phyloP scores from a whole-genome alignment of 2,329 filamentous ascomycete genomes.

The Juglanconis sp. region DNA sequence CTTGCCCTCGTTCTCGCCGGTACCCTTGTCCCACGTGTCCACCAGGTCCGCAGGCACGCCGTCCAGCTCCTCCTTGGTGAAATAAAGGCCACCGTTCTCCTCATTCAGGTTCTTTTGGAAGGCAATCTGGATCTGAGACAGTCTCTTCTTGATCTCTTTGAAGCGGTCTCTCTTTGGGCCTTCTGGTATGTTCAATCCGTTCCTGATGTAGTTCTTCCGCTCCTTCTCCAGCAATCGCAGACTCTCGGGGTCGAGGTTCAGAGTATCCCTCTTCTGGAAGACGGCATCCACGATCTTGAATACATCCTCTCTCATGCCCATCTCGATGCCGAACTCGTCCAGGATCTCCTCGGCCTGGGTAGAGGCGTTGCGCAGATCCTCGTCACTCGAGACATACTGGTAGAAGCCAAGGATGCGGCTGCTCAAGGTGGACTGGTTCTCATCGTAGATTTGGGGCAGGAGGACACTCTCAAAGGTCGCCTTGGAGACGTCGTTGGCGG shows the following conservation, averaged over 20 bases:
- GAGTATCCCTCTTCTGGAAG: constrained; percentile 52
- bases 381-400: constrained; percentile 70
- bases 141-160: constrained; percentile 80
- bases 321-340: constrained; percentile 75
- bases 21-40: constrained; percentile 66
- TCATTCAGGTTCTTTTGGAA: constrained; percentile 82
- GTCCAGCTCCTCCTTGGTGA: constrained; percentile 68
- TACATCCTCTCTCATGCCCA: constrained; percentile 77
- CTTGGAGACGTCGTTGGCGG: constrained; percentile 45
- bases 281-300: constrained; percentile 64
- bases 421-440: constrained; percentile 60
- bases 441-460: constrained; percentile 68
- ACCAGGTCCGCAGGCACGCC: constrained; percentile 72
- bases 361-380: constrained; percentile 68
- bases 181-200: constrained; percentile 69
- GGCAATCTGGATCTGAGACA: constrained; percentile 70
- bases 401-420: constrained; percentile 74
- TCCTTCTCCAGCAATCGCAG: constrained; percentile 73
- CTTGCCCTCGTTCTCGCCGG: constrained; percentile 66
- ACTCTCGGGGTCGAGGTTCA: constrained; percentile 64
- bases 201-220: constrained; percentile 72
- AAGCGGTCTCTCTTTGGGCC: constrained; percentile 72
- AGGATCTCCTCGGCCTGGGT: constrained; percentile 73
- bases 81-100: constrained; percentile 78
- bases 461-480: constrained; percentile 55